These are phyloP conservation scores for Kwoniella bestiolae DNA, from an alignment of 768 basidiomycete genomes.

Conservation along the genomic window DNA sequence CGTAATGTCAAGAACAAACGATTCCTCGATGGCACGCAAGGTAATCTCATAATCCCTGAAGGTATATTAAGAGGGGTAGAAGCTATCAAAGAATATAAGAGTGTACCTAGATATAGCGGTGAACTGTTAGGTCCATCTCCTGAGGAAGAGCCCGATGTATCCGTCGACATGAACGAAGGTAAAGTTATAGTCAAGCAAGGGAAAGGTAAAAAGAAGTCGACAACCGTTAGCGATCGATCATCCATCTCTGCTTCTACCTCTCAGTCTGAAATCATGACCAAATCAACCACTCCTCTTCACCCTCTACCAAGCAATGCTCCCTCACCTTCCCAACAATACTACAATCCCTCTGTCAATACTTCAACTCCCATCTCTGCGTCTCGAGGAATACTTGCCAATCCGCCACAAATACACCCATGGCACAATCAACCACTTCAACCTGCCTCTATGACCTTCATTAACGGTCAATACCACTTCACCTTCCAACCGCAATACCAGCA, in stretches of 20 bases:
- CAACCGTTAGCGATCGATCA: neutral
- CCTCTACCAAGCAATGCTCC: neutral
- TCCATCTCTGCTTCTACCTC: neutral
- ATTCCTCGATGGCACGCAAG: constrained; percentile 18
- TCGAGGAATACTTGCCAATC: neutral
- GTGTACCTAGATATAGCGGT: neutral
- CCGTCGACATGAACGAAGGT: constrained; percentile 2
- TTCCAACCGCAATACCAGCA: constrained; percentile 3
- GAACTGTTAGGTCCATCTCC: neutral
- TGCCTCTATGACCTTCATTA: neutral
- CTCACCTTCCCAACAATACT: neutral
- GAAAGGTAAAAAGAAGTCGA: constrained; percentile 9
- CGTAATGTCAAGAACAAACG: neutral
- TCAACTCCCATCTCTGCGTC: neutral
- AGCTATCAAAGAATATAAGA: constrained; percentile 7
- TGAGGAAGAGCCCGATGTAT: neutral
- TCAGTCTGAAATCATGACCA: neutral
- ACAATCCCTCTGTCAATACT: neutral
- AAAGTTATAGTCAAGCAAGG: constrained; percentile 3
- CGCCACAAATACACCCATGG: constrained; percentile 7
- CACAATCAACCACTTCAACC: constrained; percentile 11
- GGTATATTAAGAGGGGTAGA: constrained; percentile 7
- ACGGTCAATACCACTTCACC: constrained; percentile 5
- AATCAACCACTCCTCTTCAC: constrained; percentile 1
- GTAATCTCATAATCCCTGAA: constrained; percentile 24